Evolutionary conservation across 2,329 filamentous ascomycete species (phyloP).

Genomic region (Ceratocystis colombiana): DNA sequence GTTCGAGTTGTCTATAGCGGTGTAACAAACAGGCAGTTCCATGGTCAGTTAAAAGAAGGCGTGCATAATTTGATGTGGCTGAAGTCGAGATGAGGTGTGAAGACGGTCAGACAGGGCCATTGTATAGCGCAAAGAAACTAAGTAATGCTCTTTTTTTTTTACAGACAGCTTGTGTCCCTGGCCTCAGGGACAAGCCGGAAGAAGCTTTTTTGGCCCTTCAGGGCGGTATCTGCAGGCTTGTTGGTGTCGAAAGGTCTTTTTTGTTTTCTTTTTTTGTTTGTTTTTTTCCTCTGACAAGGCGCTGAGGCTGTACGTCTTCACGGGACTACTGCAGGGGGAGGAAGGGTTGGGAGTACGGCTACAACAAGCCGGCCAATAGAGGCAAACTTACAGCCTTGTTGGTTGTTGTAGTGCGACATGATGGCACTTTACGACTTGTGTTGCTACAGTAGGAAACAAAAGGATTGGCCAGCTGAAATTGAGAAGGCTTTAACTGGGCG

Average conservation of each 20-base stretch:
- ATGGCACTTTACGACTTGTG: background rate
- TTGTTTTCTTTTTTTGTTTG: background rate
- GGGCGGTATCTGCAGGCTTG: background rate
- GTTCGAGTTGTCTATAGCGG: slow-evolving; percentile 18
- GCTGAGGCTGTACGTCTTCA: background rate
- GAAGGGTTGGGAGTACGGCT: background rate
- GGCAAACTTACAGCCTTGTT: slow-evolving; percentile 23
- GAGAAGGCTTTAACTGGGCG: background rate
- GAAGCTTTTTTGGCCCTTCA: background rate
- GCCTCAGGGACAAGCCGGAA: slow-evolving; percentile 12
- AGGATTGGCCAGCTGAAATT: background rate
- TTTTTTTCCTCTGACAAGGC: background rate
- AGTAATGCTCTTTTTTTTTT: too few relatives aligned
- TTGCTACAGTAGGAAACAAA: background rate
- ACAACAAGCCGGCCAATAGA: slow-evolving; percentile 1
- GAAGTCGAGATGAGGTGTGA: too few relatives aligned
- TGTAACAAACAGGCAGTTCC: slow-evolving; percentile 10
- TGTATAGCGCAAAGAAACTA: background rate
- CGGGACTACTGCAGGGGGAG: background rate
- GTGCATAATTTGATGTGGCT: too few relatives aligned
- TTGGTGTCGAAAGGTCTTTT: background rate
- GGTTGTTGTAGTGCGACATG: slow-evolving; percentile 25
- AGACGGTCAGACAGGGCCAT: background rate
- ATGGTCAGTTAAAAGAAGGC: slow-evolving; percentile 16
- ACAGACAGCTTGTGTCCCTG: slow-evolving; percentile 4